Percentiles rank a stretch among this genome's conserved stretches.
These are phyloP conservation scores for Yamadazyma spencermartinsiae DNA, from an alignment of 1,139 yeast genomes.

Conservation along the genomic window DNA sequence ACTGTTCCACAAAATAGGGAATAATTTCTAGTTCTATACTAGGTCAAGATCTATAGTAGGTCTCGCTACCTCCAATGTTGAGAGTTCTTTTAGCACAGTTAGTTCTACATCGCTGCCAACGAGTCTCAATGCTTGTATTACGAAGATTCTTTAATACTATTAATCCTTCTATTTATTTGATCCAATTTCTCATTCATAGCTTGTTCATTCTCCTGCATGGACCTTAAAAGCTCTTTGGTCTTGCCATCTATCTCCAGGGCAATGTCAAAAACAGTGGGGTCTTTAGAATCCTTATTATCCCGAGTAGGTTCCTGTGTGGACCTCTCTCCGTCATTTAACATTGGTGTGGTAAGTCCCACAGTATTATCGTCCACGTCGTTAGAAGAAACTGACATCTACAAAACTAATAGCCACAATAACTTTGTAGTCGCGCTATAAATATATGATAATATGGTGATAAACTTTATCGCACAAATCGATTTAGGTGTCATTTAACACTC, in stretches of 20 bases:
- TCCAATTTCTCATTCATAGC: conserved; percentile 32
- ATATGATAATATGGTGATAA: background rate
- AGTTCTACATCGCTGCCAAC: no score
- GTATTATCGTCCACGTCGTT: conserved; percentile 9
- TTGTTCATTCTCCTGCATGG: conserved; percentile 28
- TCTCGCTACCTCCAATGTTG: no score
- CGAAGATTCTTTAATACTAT: background rate
- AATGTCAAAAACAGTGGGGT: conserved; percentile 49
- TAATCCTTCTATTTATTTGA: conserved; percentile 21
- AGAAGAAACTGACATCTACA: conserved; percentile 5
- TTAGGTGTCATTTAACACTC: no score
- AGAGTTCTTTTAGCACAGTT: no score
- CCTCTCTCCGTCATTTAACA: conserved; percentile 12
- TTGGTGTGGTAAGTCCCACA: conserved; percentile 14
- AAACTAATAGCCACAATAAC: background rate
- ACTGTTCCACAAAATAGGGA: no score
- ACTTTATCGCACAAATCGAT: no score
- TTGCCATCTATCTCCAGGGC: conserved; percentile 50
- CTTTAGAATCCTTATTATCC: conserved; percentile 17
- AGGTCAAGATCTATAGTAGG: no score
- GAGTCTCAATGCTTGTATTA: no score
- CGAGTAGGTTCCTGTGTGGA: conserved; percentile 1
- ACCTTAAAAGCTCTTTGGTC: conserved; percentile 31
- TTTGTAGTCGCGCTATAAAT: no score
- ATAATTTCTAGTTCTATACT: no score